phyloP scores from a whole-genome alignment of 257 asterid species.

The Solanum chilense region DNA sequence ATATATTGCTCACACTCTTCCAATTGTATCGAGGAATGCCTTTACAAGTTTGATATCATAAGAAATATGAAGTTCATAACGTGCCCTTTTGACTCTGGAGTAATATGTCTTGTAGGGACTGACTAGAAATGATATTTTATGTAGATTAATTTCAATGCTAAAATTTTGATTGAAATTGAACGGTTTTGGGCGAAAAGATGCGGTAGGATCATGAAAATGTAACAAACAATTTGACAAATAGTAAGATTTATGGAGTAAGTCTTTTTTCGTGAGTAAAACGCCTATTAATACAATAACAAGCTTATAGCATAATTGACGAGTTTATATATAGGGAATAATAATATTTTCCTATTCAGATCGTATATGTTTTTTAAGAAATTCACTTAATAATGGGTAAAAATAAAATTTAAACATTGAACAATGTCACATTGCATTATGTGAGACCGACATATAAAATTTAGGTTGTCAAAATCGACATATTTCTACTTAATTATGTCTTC shows the following conservation, averaged over 20 bases:
- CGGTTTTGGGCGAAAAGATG: neutral
- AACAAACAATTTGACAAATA: neutral
- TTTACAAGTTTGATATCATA: neutral
- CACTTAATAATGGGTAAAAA: too few relatives aligned
- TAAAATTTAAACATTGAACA: too few relatives aligned
- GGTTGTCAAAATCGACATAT: accelerated
- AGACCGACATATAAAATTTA: neutral
- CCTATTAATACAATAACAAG: neutral
- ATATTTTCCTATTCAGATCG: accelerated
- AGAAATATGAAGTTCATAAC: neutral
- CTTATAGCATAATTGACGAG: too few relatives aligned
- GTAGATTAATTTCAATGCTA: neutral
- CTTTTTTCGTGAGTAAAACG: neutral
- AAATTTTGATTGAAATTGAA: neutral
- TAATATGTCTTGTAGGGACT: neutral
- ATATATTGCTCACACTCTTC: neutral
- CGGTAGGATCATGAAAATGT: neutral
- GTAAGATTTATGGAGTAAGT: neutral
- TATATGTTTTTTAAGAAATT: too few relatives aligned
- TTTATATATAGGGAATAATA: too few relatives aligned
- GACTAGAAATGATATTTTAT: neutral
- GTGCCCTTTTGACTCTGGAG: neutral
- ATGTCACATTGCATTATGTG: neutral
- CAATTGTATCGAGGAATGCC: neutral
- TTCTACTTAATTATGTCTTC: too few relatives aligned